Conservation (phyloP, 306 rosid species). For the Senna tora region DNA sequence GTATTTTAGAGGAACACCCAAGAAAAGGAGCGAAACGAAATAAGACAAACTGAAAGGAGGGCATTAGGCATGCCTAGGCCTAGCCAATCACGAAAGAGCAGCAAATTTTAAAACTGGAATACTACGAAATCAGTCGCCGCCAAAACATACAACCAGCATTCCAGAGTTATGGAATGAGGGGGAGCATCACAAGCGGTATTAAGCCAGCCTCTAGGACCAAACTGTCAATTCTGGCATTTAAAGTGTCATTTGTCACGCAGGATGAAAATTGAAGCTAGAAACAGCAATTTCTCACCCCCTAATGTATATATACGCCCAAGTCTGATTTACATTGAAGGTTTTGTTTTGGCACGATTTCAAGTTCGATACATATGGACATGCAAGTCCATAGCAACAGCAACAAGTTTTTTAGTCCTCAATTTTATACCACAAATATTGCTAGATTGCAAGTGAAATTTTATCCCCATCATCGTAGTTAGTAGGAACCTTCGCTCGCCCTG, state of each 20-base stretch:
- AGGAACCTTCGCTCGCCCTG: neutral
- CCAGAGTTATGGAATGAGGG: too few species aligned
- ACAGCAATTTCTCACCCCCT: neutral
- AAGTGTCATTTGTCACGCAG: constrained; percentile 19
- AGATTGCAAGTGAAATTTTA: constrained; percentile 15
- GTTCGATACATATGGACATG: constrained; percentile 18
- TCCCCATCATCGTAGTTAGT: neutral
- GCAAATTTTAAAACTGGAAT: too few species aligned
- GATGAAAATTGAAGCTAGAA: constrained; percentile 7
- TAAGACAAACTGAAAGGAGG: too few species aligned
- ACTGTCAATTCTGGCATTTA: constrained; percentile 11
- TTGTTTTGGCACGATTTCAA: neutral
- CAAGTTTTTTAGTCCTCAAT: neutral
- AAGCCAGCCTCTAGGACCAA: neutral
- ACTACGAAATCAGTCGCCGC: too few species aligned
- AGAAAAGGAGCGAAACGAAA: too few species aligned
- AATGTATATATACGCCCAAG: neutral
- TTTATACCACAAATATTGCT: neutral
- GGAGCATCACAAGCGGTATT: too few species aligned
- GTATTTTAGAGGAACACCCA: too few species aligned
- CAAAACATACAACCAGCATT: too few species aligned
- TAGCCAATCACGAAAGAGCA: too few species aligned
- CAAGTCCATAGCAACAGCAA: neutral
- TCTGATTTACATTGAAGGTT: neutral
- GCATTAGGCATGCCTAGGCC: too few species aligned